Conservation (phyloP, 306 rosid genomes). For the Malus sylvestris region DNA sequence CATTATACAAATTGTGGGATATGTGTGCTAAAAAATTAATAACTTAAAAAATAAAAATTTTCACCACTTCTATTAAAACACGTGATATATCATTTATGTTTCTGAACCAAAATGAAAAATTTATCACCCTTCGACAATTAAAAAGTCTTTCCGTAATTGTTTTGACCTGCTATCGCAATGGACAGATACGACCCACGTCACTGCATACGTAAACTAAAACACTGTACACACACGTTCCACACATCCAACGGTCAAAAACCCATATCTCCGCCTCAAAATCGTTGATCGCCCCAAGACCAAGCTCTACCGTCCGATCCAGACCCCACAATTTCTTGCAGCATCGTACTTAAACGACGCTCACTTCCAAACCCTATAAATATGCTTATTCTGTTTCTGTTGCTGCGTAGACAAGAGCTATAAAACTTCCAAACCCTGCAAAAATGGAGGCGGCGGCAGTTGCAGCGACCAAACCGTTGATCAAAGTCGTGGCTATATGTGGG, state of each 20-base stretch:
- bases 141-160: neutral
- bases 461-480: constrained; percentile 20
- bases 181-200: neutral
- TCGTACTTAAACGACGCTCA: neutral
- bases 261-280: neutral
- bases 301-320: neutral
- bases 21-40: no score
- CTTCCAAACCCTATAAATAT: neutral
- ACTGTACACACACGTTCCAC: neutral
- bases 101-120: no score
- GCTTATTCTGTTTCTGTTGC: neutral
- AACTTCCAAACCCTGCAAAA: neutral
- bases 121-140: no score
- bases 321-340: neutral
- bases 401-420: neutral
- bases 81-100: no score
- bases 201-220: neutral
- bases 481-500: constrained; percentile 57
- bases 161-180: neutral
- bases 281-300: neutral
- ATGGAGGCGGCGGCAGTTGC: constrained; percentile 11
- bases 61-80: no score
- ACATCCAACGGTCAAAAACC: neutral
- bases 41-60: no score
- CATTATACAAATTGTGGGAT: accelerated